phyloP scores from a whole-genome alignment of 371 early-diverging fungal genomes.

The Rhizopus stolonifer region DNA sequence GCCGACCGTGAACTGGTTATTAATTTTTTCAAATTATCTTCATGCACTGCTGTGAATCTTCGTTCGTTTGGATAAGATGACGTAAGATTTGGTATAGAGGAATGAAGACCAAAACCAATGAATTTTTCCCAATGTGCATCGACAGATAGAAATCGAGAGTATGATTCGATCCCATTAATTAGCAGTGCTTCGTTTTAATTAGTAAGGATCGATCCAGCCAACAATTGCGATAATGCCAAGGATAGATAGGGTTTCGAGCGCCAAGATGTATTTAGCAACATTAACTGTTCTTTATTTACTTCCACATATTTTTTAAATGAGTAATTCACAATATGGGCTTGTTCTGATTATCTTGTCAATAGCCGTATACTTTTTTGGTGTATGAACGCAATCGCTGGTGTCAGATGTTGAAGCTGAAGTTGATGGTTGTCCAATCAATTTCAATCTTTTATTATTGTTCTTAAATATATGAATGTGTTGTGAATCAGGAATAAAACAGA shows the following conservation, averaged over 20 bases:
- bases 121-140: constrained; percentile 15
- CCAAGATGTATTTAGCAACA: constrained; percentile 14
- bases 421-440: constrained; percentile 8
- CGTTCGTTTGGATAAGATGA: constrained; percentile 14
- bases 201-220: constrained; percentile 22
- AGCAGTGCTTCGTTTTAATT: constrained; percentile 17
- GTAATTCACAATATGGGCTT: constrained; percentile 15
- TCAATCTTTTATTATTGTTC: constrained; percentile 14
- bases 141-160: constrained; percentile 13
- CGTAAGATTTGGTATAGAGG: constrained; percentile 9
- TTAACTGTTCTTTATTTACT: constrained; percentile 10
- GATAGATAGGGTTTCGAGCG: constrained; percentile 9
- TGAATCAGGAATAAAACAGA: constrained; percentile 11
- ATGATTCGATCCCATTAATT: constrained; percentile 15
- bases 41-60: constrained; percentile 7
- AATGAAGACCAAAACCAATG: constrained; percentile 3
- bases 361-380: constrained; percentile 8
- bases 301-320: constrained; percentile 14
- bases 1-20: constrained; percentile 11
- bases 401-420: constrained; percentile 3
- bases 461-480: constrained; percentile 6
- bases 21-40: constrained; percentile 15
- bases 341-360: constrained; percentile 14
- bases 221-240: constrained; percentile 17
- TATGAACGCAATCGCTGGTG: constrained; percentile 10